phyloP scores from a whole-genome alignment of 2,329 filamentous ascomycete species.

The Alternaria solani region DNA sequence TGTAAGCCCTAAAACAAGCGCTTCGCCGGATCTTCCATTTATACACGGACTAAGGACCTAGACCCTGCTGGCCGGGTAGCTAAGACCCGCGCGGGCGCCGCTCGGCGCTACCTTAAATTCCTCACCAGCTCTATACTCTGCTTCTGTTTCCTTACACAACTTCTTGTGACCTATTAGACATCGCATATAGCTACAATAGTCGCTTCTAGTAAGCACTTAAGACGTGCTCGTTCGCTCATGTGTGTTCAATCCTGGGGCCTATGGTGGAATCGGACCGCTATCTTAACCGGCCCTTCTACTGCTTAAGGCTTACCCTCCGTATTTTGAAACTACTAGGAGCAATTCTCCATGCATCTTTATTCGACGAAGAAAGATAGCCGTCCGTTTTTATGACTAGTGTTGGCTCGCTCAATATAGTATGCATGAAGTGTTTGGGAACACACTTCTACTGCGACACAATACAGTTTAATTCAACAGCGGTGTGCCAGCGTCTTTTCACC shows the following conservation, averaged over 20 bases:
- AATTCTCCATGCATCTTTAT: not conserved
- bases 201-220: too few species aligned
- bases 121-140: too few species aligned
- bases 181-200: rapidly evolving
- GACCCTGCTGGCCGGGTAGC: too few species aligned
- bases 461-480: too few species aligned
- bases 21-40: too few species aligned
- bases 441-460: too few species aligned
- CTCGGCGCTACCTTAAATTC: too few species aligned
- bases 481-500: too few species aligned
- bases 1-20: not conserved
- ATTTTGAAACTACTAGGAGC: not conserved
- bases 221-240: not conserved
- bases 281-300: not conserved
- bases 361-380: not conserved
- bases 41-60: too few species aligned
- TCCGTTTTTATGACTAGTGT: not conserved
- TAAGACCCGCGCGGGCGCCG: rapidly evolving
- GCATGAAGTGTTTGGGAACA: not conserved
- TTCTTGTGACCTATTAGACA: too few species aligned
- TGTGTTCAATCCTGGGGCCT: not conserved
- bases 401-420: not conserved
- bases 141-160: too few species aligned
- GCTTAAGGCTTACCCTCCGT: not conserved
- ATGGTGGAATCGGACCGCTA: too few species aligned